A percentile compares a stretch with the other conserved stretches of the same genome.
Conservation (phyloP, 495 filamentous ascomycete genomes). For the Neurospora sp. region DNA sequence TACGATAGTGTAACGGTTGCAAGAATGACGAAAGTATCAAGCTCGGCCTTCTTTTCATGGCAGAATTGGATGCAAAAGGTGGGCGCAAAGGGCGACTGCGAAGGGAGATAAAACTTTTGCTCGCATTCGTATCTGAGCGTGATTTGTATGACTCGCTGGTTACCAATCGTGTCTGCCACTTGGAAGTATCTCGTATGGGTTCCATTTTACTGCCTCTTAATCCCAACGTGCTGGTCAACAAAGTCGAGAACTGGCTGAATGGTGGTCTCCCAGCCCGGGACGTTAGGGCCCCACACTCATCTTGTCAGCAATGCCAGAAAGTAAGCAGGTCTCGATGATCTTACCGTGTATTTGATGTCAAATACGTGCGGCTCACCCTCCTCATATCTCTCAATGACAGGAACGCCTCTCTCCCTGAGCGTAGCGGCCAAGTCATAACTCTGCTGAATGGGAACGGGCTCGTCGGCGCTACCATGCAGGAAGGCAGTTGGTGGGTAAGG, state of each 20-base stretch:
- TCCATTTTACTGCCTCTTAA: not conserved
- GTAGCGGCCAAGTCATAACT: constrained; percentile 12
- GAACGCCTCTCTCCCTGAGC: constrained; percentile 10
- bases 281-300: constrained; percentile 2
- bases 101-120: not conserved
- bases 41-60: not conserved
- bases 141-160: not conserved
- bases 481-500: constrained; percentile 20
- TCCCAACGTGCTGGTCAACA: constrained; percentile 9
- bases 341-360: constrained; percentile 20
- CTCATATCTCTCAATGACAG: constrained; percentile 16
- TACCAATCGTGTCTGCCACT: not conserved
- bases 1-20: not conserved
- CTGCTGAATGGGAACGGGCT: constrained; percentile 12
- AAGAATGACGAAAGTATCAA: not conserved
- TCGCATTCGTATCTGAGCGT: not conserved
- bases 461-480: constrained; percentile 17
- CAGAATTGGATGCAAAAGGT: not conserved
- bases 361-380: constrained; percentile 15
- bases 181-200: not conserved
- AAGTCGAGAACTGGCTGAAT: constrained; percentile 19
- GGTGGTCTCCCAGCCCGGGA: constrained; percentile 14
- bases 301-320: not conserved
- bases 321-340: not conserved
- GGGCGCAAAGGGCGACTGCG: not conserved